Base-by-base conservation (phyloP, 148 eudicot genomes). In the Polygonum aviculare region DNA sequence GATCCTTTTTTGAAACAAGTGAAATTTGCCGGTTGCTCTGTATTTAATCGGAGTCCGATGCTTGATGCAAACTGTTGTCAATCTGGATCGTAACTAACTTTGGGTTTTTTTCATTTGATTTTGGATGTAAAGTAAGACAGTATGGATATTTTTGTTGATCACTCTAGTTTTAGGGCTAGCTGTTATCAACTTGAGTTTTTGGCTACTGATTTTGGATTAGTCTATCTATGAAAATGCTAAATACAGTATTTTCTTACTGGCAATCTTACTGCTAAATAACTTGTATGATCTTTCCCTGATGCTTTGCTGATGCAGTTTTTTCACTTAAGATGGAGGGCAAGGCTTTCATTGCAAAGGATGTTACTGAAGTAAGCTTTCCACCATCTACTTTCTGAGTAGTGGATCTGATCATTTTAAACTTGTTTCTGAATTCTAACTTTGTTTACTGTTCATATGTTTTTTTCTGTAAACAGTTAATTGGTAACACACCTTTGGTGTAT, bases 401-500 rank as follows among this genome's bases (percentile, higher is more conserved):
- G 14, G 38, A 60, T 12, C 69, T 60, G 7, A 22, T 60, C 69
- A 31, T 60, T 31, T n/a, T 60, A 26, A 22, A 55, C 9, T 22
- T 57, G 65, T 21, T 57, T 57, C 65, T 60, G 10, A 26, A 19
- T 57, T 57, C 65, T 26, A 3, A 26, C 36, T 5, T 60, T 26
- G 69, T 38, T 60, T 15, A 60, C 31, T 31, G 69, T 26, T 60
- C 38, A 60, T 60, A 7, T 60, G 1, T 11, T 60, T 54, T 60
- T 11, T 60, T 54, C 69, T 60, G 38, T 11, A 70, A 38, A 38
- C 83, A 93, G 98, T 81, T 93, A 78, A 86, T 93, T 69, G 98
- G 98, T 33, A 93, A 88, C 3, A 93, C 98, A 35, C 98, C 98
- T 50, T 62, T 93, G 83, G 98, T 93, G 52, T 93, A 89, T 74